A percentile compares a stretch with the other conserved stretches of the same genome.
These are phyloP conservation scores for Micromonas commoda DNA, from an alignment of 139 green algal genomes.

Conservation along the genomic window DNA sequence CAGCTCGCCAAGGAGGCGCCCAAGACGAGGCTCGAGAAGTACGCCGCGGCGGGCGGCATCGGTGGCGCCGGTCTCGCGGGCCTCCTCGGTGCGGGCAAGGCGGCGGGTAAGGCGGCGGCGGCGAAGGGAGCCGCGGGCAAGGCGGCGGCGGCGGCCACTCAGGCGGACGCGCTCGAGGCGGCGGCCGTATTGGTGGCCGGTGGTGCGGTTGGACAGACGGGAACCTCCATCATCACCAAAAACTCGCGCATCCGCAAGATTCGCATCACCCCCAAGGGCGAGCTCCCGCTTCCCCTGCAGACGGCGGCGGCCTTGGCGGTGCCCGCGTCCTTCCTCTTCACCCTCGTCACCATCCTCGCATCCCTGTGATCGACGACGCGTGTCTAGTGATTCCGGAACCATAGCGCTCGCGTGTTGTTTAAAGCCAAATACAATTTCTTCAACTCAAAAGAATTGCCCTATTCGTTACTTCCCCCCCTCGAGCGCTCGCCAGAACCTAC, in stretches of 20 bases:
- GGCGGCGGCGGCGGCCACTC: background rate
- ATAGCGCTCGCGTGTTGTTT: too few species aligned
- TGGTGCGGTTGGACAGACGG: background rate
- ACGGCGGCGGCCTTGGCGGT: slow-evolving; percentile 23
- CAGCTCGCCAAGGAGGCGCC: background rate
- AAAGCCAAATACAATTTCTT: too few species aligned
- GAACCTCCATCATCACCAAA: background rate
- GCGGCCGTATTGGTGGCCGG: background rate
- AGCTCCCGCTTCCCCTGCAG: background rate
- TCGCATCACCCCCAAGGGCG: background rate
- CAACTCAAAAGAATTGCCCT: too few species aligned
- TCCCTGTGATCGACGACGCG: background rate
- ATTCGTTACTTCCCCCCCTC: background rate
- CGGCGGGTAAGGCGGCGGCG: background rate
- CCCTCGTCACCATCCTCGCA: background rate
- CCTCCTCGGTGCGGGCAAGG: background rate
- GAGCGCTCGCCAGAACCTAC: background rate
- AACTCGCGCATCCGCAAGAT: slow-evolving; percentile 2
- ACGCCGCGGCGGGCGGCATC: background rate
- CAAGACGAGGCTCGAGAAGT: background rate
- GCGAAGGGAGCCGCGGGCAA: background rate
- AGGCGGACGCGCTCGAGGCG: background rate
- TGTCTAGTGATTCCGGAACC: too few species aligned
- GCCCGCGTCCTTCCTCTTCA: slow-evolving; percentile 12
- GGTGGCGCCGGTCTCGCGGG: background rate